A percentile compares a stretch with the other conserved stretches of the same genome.
Evolutionary conservation across 495 filamentous ascomycete genomes (phyloP).

Genomic region (Penicillium roqueforti): DNA sequence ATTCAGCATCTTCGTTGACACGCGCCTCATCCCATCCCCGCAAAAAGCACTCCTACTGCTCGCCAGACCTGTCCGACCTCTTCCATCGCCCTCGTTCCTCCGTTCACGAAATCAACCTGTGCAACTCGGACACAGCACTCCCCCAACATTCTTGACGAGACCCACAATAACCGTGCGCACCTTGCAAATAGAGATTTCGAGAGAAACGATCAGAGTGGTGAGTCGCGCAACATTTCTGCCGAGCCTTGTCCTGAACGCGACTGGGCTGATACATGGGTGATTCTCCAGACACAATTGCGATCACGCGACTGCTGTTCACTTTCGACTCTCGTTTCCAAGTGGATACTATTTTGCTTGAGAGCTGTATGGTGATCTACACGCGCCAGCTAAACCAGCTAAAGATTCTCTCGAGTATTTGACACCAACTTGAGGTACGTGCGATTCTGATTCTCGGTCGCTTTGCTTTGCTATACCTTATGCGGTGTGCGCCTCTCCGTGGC

Average conservation of each 20-base stretch:
- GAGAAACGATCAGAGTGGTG: constrained; percentile 23
- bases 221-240: constrained; percentile 12
- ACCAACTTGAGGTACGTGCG: neutral
- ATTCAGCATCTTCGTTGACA: neutral
- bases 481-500: neutral
- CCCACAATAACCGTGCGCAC: constrained; percentile 24
- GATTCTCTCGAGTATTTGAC: neutral
- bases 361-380: constrained; percentile 8
- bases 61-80: constrained; percentile 5
- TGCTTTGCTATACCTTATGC: neutral
- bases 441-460: neutral
- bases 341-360: constrained; percentile 3
- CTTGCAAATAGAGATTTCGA: constrained; percentile 17
- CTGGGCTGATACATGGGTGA: constrained; percentile 5
- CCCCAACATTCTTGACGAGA: constrained; percentile 22
- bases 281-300: constrained; percentile 24
- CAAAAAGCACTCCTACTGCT: neutral
- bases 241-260: constrained; percentile 8
- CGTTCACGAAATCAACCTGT: neutral
- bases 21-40: neutral
- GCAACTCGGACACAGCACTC: neutral
- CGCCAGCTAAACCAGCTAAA: neutral
- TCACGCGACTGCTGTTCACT: constrained; percentile 7
- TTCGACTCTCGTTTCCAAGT: constrained; percentile 6
- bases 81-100: constrained; percentile 17